These are phyloP conservation scores for Trypanosoma scelopori DNA, from an alignment of 208 protist species.

Conservation along the genomic window DNA sequence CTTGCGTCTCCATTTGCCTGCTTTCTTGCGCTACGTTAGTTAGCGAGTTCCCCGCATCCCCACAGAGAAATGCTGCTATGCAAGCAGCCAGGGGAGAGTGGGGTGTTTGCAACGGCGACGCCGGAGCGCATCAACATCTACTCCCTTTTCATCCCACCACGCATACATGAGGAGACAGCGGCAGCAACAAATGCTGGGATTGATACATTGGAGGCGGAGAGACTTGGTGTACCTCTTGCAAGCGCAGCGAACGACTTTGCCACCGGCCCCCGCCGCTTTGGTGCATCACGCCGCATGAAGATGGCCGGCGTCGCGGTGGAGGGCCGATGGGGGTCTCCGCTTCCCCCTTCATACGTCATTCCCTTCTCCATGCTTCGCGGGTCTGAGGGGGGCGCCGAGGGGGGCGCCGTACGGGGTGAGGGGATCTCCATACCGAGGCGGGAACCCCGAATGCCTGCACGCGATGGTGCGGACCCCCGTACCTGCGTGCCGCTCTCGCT, in stretches of 20 bases:
- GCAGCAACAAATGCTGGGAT: background rate
- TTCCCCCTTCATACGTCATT: conserved; percentile 16
- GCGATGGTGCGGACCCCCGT: background rate
- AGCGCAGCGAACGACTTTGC: background rate
- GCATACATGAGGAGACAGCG: background rate
- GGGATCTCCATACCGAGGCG: background rate
- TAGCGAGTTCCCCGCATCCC: background rate
- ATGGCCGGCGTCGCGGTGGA: too few relatives aligned
- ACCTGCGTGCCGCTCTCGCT: conserved; percentile 32
- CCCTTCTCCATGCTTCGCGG: background rate
- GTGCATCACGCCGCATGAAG: background rate
- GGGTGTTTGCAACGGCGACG: conserved; percentile 66
- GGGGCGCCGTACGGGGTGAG: background rate
- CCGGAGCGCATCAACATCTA: conserved; percentile 41
- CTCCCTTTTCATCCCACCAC: conserved; percentile 22
- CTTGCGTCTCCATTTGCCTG: background rate
- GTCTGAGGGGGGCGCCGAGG: background rate
- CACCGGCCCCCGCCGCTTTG: too few relatives aligned
- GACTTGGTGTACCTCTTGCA: background rate
- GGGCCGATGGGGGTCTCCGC: background rate
- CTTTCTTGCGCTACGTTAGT: background rate
- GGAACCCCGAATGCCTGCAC: background rate
- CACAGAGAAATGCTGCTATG: conserved; percentile 52
- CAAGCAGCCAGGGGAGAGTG: conserved; percentile 64
- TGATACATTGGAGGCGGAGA: background rate